These are phyloP conservation scores for Sphagnum magellanicum DNA, from an alignment of 228 moss, liverwort and hornwort genomes.

Conservation along the genomic window DNA sequence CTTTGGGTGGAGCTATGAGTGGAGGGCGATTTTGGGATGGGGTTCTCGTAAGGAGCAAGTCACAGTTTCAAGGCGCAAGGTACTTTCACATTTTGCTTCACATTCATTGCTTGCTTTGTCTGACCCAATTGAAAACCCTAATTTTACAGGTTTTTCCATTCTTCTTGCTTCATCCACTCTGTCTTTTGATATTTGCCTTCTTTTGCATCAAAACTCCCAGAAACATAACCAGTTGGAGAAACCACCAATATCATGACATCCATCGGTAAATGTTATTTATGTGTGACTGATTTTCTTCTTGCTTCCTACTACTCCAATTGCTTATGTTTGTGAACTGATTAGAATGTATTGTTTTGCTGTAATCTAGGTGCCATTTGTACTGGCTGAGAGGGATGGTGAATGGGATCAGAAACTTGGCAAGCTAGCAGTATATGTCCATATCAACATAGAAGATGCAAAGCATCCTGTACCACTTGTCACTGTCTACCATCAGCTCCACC, in stretches of 20 bases:
- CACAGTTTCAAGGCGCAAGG: constrained; percentile 64
- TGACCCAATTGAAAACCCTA: too few species aligned
- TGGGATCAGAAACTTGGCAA: neutral
- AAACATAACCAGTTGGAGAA: too few species aligned
- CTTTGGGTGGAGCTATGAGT: constrained; percentile 65
- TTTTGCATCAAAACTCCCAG: too few species aligned
- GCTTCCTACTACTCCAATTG: too few species aligned
- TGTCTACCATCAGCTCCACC: constrained; percentile 63
- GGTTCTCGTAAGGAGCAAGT: constrained; percentile 62
- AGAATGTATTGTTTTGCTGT: too few species aligned
- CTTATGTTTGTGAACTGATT: too few species aligned
- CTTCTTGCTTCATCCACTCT: too few species aligned
- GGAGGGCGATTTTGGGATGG: constrained; percentile 57
- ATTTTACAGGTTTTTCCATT: too few species aligned
- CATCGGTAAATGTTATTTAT: too few species aligned
- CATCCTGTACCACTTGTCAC: constrained; percentile 71
- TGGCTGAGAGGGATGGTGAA: constrained; percentile 27
- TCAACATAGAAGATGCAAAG: constrained; percentile 56
- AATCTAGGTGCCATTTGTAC: constrained; percentile 61
- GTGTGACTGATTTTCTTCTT: too few species aligned
- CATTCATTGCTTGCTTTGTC: too few species aligned
- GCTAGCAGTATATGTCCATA: constrained; percentile 26
- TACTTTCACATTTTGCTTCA: constrained; percentile 12
- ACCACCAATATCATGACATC: too few species aligned
- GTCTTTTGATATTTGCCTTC: neutral